phyloP scores from a whole-genome alignment of 2,329 filamentous ascomycete genomes.

The Trichothecium roseum region DNA sequence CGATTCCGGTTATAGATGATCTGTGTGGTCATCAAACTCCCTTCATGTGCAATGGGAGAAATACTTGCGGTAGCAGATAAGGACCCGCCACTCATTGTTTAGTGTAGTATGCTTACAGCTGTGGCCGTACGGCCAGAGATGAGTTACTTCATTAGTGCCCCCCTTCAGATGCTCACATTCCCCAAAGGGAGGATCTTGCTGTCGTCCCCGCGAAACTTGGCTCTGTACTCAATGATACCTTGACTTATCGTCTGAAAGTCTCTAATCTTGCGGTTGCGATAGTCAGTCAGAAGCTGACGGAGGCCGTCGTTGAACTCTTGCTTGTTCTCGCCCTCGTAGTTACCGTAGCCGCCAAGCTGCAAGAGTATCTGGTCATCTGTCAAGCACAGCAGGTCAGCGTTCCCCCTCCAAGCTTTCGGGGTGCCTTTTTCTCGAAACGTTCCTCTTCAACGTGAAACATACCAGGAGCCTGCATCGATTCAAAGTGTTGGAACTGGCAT shows the following conservation, averaged over 20 bases:
- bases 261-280: slow-evolving; percentile 48
- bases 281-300: slow-evolving; percentile 46
- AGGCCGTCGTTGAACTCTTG: slow-evolving; percentile 53
- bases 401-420: not conserved
- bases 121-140: not conserved
- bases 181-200: slow-evolving; percentile 53
- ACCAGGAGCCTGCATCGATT: slow-evolving; percentile 26
- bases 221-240: slow-evolving; percentile 57
- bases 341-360: slow-evolving; percentile 57
- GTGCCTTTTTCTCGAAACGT: slow-evolving; percentile 4
- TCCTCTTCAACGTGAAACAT: slow-evolving; percentile 12
- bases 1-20: too few species aligned
- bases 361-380: slow-evolving; percentile 65
- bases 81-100: too few species aligned
- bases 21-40: too few species aligned
- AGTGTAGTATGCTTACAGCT: too few species aligned
- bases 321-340: slow-evolving; percentile 50
- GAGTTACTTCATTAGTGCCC: slow-evolving; percentile 8
- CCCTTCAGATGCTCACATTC: slow-evolving; percentile 23
- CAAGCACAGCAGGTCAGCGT: slow-evolving; percentile 11
- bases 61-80: not conserved
- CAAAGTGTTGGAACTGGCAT: slow-evolving; percentile 74
- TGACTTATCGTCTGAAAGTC: slow-evolving; percentile 58
- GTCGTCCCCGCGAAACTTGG: slow-evolving; percentile 52
- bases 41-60: slow-evolving; percentile 3